Evolutionary conservation across 1,284 basidiomycete species (phyloP), one percentile per base, ranked within the genome.

Genomic region (Entoloma clypeatum): DNA sequence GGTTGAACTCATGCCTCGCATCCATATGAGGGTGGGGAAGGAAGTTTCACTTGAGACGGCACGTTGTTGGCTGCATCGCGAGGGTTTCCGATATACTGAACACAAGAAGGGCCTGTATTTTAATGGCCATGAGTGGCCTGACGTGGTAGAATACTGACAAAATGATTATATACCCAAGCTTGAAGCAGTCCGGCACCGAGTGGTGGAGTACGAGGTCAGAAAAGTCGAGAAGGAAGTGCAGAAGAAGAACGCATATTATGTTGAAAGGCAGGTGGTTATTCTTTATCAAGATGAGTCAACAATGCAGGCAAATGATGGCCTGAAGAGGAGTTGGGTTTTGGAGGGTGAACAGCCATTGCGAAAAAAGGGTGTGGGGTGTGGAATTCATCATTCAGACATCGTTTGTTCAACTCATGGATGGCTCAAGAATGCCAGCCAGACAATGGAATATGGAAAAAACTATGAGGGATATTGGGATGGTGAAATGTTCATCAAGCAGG

Each of bases 401-500:
- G 53, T 59, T 19, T 56, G 51, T 32, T 53, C 51, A 19, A 51
- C 46, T 8, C 22, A 45, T 42, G 56, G 58, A 2, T 47, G 46
- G 28, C 11, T 59, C 11, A 10, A 5, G 2, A 48, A 57, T 1
- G 56, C 52, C 17, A 45, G 52, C n/a, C 51, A 55, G 25, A 44
- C 40, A 7, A 33, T 42, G 5, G 35, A 52, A 42, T 52, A 54
- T 50, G 49, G 49, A 41, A 50, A 46, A 39, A 62, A 63, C 44
- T 48, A 60, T 17, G 57, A 65, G 7, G 63, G 65, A 1, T 67
- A 59, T 43, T 65, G 64, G 58, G 55, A 45, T 14, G 59, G 57
- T 1, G 56, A 64, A 27, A 14, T 55, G 4, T 63, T 61, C 36
- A 41, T 51, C 9, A 56, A 55, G 24, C 61, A 49, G 46, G 50